Evolutionary conservation across 352 stramenopile species (phyloP).

Genomic region (Aphanomyces invadans): DNA sequence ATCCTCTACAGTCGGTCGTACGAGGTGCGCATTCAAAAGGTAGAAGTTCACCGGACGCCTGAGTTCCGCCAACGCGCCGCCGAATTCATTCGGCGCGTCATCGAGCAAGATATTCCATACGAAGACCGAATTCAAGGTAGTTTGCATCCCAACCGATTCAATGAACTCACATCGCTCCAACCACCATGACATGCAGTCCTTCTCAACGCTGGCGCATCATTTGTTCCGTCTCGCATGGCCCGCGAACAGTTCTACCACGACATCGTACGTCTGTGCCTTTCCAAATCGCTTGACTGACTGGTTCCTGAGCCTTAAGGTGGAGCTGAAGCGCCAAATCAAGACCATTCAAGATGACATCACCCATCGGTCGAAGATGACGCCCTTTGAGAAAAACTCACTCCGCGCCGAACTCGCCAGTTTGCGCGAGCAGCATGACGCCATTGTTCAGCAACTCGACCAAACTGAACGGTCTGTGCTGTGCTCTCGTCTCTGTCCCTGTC

Average conservation of each 20-base stretch:
- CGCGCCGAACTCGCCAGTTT: conserved; percentile 40
- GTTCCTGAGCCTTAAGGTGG: neutral
- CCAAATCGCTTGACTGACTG: neutral
- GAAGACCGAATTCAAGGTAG: conserved; percentile 63
- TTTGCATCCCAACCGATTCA: conserved; percentile 21
- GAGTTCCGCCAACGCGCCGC: conserved; percentile 52
- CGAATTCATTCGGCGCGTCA: conserved; percentile 48
- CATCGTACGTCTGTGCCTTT: conserved; percentile 40
- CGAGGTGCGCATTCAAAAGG: conserved; percentile 51
- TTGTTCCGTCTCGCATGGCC: conserved; percentile 55
- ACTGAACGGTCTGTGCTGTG: conserved; percentile 34
- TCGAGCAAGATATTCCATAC: conserved; percentile 54
- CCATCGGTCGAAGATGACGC: conserved; percentile 58
- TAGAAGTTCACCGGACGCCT: conserved; percentile 54
- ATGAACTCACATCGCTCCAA: no score
- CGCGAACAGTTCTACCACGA: conserved; percentile 69
- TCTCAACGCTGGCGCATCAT: conserved; percentile 58
- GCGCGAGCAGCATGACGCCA: conserved; percentile 43
- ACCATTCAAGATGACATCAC: conserved; percentile 44
- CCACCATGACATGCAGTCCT: conserved; percentile 2
- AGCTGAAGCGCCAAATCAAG: conserved; percentile 10
- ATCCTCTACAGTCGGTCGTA: conserved; percentile 55
- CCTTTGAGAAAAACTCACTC: conserved; percentile 69
- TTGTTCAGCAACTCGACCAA: conserved; percentile 48
- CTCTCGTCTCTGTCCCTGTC: no score